These are phyloP conservation scores for Cyclanthera cordifolia DNA, from an alignment of 306 rosid species.

Conservation along the genomic window DNA sequence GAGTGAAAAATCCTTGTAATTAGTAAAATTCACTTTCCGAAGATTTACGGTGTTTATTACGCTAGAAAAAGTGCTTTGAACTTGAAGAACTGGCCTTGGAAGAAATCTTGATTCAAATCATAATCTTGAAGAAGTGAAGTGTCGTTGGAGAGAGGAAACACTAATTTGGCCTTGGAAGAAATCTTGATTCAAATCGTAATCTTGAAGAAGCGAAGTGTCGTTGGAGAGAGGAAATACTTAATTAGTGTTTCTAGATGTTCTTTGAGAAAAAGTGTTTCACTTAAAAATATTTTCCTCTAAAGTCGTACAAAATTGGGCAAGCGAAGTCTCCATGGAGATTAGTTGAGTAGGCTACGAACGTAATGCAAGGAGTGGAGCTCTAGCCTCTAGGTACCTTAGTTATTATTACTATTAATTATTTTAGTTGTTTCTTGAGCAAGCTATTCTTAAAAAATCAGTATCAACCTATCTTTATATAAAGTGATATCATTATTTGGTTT, in stretches of 20 bases:
- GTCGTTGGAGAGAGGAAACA: not conserved
- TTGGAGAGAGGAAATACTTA: not conserved
- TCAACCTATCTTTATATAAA: not conserved
- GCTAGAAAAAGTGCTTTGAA: not conserved
- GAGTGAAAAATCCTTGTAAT: not conserved
- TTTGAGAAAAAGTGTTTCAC: not conserved
- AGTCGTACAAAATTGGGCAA: not conserved
- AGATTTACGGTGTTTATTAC: not conserved
- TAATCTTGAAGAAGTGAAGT: too few species aligned
- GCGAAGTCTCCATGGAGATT: not conserved
- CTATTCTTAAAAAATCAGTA: not conserved
- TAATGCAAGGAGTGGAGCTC: not conserved
- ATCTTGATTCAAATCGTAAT: too few species aligned
- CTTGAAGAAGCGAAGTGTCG: not conserved
- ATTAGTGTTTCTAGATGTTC: not conserved
- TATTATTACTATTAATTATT: not conserved
- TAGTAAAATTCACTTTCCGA: not conserved
- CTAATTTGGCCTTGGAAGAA: too few species aligned
- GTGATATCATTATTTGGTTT: not conserved
- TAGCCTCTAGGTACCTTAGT: not conserved
- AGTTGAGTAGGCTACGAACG: not conserved
- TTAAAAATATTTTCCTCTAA: not conserved
- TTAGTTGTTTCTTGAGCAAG: conserved; percentile 2
- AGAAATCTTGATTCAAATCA: too few species aligned
- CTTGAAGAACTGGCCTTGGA: too few species aligned